phyloP scores from a whole-genome alignment of 441 rosid species.

The Corymbia citriodora region DNA sequence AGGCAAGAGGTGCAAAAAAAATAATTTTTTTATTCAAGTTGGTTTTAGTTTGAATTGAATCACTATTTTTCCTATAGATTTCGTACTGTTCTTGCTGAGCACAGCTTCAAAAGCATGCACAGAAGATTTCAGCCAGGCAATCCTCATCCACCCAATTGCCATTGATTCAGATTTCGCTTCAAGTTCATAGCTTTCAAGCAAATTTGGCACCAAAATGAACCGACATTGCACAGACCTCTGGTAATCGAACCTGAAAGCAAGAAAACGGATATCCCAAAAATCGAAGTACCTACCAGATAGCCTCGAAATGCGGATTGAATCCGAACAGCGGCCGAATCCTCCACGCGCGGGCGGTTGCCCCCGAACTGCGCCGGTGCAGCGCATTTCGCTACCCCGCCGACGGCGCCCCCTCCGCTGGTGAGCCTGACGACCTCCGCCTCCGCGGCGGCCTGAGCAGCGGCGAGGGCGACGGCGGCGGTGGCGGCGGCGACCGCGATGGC shows the following conservation, averaged over 20 bases:
- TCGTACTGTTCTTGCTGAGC: neutral
- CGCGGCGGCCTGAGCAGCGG: slow-evolving; percentile 70
- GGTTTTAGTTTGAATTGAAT: neutral
- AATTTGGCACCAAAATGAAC: neutral
- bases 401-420: slow-evolving; percentile 25
- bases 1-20: neutral
- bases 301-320: slow-evolving; percentile 70
- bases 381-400: neutral
- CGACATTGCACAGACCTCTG: neutral
- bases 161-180: neutral
- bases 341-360: slow-evolving; percentile 23
- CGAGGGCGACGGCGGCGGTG: slow-evolving; percentile 61
- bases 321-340: slow-evolving; percentile 32
- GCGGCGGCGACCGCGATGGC: slow-evolving; percentile 75
- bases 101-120: neutral
- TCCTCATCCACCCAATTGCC: neutral
- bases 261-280: neutral
- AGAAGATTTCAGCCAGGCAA: neutral
- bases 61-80: neutral
- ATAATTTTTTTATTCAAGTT: neutral
- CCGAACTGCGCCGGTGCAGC: slow-evolving; percentile 7
- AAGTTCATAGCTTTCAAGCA: neutral
- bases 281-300: slow-evolving; percentile 52
- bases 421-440: slow-evolving; percentile 72
- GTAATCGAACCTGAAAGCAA: neutral